Evolutionary conservation across 2,329 filamentous ascomycete genomes (phyloP).

Genomic region (Hymenoscyphus occultus): DNA sequence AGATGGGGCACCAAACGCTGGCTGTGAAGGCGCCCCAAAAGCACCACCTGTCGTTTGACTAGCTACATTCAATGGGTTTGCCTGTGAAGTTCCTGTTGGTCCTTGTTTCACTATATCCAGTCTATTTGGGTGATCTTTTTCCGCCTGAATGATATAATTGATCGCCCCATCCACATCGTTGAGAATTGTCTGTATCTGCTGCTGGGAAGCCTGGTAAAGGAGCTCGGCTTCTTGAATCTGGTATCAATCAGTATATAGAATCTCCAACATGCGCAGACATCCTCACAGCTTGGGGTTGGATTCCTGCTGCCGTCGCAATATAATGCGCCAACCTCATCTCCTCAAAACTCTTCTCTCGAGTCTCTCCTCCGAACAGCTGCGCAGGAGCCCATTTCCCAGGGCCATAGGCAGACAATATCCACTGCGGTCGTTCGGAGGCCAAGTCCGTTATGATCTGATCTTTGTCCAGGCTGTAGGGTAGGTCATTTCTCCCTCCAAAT

Average conservation of each 20-base stretch:
- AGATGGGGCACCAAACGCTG: constrained; percentile 15
- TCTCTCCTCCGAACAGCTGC: constrained; percentile 77
- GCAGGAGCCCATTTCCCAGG: constrained; percentile 73
- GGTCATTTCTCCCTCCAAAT: constrained; percentile 1
- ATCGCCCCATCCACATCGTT: constrained; percentile 70
- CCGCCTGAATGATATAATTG: constrained; percentile 63
- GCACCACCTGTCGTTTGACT: constrained; percentile 29
- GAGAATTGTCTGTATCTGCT: constrained; percentile 70
- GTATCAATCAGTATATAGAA: constrained; percentile 14
- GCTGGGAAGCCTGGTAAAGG: constrained; percentile 61
- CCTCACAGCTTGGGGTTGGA: constrained; percentile 46
- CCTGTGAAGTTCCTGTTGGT: constrained; percentile 42
- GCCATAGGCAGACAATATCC: constrained; percentile 84
- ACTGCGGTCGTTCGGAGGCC: constrained; percentile 68
- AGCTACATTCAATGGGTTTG: constrained; percentile 34
- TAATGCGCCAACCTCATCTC: constrained; percentile 83
- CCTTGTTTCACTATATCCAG: constrained; percentile 55
- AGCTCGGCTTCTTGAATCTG: constrained; percentile 59
- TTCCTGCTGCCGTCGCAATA: constrained; percentile 59
- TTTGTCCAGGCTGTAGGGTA: constrained; percentile 32
- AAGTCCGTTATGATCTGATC: constrained; percentile 65
- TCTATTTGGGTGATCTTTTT: constrained; percentile 73
- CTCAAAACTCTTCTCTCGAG: constrained; percentile 82
- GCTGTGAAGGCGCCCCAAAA: constrained; percentile 12
- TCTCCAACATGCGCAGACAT: constrained; percentile 6